Evolutionary conservation across 1,284 basidiomycete genomes (phyloP).

Genomic region (Pseudozyma sp.): DNA sequence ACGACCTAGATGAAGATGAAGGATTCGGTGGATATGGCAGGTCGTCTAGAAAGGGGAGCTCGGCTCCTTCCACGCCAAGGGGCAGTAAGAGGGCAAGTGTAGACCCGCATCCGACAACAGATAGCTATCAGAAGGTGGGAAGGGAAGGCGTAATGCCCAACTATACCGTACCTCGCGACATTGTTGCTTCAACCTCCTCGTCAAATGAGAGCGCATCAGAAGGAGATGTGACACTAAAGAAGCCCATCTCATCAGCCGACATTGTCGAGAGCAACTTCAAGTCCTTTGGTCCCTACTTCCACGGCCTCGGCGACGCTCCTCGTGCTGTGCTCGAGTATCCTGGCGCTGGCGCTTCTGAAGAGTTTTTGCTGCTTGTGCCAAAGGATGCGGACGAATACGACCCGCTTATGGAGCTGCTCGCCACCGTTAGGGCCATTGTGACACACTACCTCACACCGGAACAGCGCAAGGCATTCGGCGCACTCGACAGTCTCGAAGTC

Average conservation of each 20-base stretch:
- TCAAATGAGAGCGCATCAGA: not conserved
- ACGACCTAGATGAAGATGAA: constrained; percentile 15
- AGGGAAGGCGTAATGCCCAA: constrained; percentile 46
- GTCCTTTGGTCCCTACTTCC: constrained; percentile 52
- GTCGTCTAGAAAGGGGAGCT: constrained; percentile 15
- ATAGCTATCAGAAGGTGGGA: constrained; percentile 44
- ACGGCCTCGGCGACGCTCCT: constrained; percentile 43
- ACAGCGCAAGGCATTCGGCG: constrained; percentile 54
- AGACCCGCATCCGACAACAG: constrained; percentile 36
- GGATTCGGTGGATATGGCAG: constrained; percentile 5
- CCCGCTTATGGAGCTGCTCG: constrained; percentile 63
- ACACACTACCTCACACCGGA: constrained; percentile 54
- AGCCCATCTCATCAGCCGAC: constrained; percentile 31
- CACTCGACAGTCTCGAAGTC: constrained; percentile 59
- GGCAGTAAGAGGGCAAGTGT: constrained; percentile 43
- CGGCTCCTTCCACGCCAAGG: constrained; percentile 33
- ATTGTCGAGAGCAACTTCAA: constrained; percentile 49
- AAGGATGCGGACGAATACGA: constrained; percentile 66
- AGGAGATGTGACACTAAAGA: not conserved
- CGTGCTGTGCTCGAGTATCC: constrained; percentile 59
- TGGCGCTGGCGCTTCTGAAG: constrained; percentile 48
- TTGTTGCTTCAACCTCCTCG: constrained; percentile 15
- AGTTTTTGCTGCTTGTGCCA: constrained; percentile 59
- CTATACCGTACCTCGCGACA: constrained; percentile 48
- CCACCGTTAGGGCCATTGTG: constrained; percentile 57